Evolutionary conservation across 1,284 basidiomycete species (phyloP).

Genomic region (Sporisorium scitamineum): DNA sequence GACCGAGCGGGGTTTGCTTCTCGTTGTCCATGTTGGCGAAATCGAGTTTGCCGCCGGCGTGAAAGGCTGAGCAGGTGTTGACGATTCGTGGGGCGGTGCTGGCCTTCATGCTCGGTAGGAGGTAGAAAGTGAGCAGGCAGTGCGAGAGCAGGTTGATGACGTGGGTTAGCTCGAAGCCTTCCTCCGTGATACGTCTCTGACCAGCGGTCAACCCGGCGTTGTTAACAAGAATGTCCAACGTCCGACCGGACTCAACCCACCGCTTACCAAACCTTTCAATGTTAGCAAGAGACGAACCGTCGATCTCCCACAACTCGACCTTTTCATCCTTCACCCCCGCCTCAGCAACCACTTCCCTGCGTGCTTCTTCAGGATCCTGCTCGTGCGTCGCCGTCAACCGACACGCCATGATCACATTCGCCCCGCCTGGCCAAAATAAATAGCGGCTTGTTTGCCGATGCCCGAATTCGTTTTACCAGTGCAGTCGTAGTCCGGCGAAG

Average conservation of each 20-base stretch:
- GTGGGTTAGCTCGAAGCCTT: conserved; percentile 58
- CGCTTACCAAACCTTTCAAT: conserved; percentile 41
- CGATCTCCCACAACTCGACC: conserved; percentile 61
- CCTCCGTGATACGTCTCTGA: conserved; percentile 35
- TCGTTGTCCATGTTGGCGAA: conserved; percentile 62
- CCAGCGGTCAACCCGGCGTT: conserved; percentile 54
- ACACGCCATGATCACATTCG: conserved; percentile 59
- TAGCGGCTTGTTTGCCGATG: conserved; percentile 56
- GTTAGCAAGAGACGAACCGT: conserved; percentile 48
- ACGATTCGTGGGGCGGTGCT: conserved; percentile 48
- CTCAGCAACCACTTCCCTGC: conserved; percentile 29
- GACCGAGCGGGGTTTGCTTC: conserved; percentile 31
- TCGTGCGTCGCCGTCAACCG: conserved; percentile 56
- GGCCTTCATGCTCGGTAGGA: conserved; percentile 50
- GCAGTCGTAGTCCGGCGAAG: conserved; percentile 31
- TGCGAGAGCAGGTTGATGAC: conserved; percentile 59
- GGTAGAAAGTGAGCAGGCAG: conserved; percentile 52
- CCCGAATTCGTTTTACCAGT: conserved; percentile 57
- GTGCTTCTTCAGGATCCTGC: conserved; percentile 50
- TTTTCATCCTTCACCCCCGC: conserved; percentile 20
- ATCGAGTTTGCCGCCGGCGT: conserved; percentile 53
- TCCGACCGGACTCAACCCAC: conserved; percentile 39
- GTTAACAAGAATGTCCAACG: conserved; percentile 50
- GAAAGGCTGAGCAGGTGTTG: conserved; percentile 61
- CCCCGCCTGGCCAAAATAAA: conserved; percentile 51